A percentile compares a stretch with the other conserved stretches of the same genome.
phyloP scores from a whole-genome alignment of 2,329 filamentous ascomycete genomes.

The Fusarium camptoceras region DNA sequence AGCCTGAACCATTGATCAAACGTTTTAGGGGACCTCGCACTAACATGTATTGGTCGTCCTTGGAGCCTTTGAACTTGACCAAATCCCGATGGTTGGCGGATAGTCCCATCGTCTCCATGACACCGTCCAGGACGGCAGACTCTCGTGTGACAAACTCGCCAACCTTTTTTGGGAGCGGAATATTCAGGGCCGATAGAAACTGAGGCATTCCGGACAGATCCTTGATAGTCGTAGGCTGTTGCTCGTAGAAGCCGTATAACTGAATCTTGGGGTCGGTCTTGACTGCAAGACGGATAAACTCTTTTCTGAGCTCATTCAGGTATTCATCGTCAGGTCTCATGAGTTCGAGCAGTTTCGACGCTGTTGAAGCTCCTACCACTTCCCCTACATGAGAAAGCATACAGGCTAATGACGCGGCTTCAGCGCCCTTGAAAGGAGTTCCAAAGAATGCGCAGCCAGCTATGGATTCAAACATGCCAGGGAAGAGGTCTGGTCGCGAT shows the following conservation, averaged over 20 bases:
- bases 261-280: constrained; percentile 53
- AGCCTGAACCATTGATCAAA: constrained; percentile 52
- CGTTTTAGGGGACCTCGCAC: constrained; percentile 54
- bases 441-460: constrained; percentile 56
- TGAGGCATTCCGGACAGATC: constrained; percentile 51
- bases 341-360: constrained; percentile 54
- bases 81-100: constrained; percentile 55
- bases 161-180: constrained; percentile 48
- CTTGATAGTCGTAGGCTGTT: constrained; percentile 54
- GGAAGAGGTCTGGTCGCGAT: constrained; percentile 51
- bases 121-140: constrained; percentile 54
- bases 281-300: constrained; percentile 53
- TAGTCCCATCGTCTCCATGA: constrained; percentile 51
- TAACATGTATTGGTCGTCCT: constrained; percentile 52
- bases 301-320: constrained; percentile 53
- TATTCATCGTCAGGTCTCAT: constrained; percentile 56
- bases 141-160: constrained; percentile 56
- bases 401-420: constrained; percentile 51
- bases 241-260: constrained; percentile 56
- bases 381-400: constrained; percentile 54
- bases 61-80: constrained; percentile 57
- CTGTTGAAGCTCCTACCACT: constrained; percentile 47
- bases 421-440: constrained; percentile 55
- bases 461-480: constrained; percentile 56
- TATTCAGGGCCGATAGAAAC: constrained; percentile 39